phyloP scores from a whole-genome alignment of 768 basidiomycete genomes.

The Peribolospora baueri region DNA sequence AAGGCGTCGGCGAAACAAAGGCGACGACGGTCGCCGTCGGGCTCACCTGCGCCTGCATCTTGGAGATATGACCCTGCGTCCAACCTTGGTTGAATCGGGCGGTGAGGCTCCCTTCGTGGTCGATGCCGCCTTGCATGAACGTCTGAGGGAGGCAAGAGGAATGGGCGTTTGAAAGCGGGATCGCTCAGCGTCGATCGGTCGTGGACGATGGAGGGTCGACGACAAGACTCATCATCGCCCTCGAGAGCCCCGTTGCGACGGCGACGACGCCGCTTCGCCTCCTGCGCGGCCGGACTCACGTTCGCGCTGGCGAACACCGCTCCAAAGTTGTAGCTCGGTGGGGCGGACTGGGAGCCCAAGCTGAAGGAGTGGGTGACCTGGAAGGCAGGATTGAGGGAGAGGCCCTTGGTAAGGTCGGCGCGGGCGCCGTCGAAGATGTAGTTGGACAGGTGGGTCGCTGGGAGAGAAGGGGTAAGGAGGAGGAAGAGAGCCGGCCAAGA shows the following conservation, averaged over 20 bases:
- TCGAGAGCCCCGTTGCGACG: background rate
- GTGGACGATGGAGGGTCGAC: too few species aligned
- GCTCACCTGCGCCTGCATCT: constrained; percentile 63
- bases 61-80: constrained; percentile 50
- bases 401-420: constrained; percentile 79
- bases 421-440: constrained; percentile 93
- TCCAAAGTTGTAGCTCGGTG: constrained; percentile 81
- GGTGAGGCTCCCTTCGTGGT: constrained; percentile 75
- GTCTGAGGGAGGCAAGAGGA: constrained; percentile 26
- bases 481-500: background rate
- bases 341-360: constrained; percentile 57
- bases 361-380: constrained; percentile 93
- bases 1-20: background rate
- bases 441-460: constrained; percentile 77
- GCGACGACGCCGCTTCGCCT: too few species aligned
- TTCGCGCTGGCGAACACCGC: constrained; percentile 68
- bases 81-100: constrained; percentile 76
- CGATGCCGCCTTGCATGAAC: constrained; percentile 78
- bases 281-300: constrained; percentile 24
- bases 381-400: constrained; percentile 85
- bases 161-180: background rate
- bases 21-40: too few species aligned
- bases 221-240: too few species aligned
- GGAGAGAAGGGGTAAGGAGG: constrained; percentile 1
- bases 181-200: too few species aligned